phyloP scores from a whole-genome alignment of 495 filamentous ascomycete genomes.

The Aspergillus ellipticus region DNA sequence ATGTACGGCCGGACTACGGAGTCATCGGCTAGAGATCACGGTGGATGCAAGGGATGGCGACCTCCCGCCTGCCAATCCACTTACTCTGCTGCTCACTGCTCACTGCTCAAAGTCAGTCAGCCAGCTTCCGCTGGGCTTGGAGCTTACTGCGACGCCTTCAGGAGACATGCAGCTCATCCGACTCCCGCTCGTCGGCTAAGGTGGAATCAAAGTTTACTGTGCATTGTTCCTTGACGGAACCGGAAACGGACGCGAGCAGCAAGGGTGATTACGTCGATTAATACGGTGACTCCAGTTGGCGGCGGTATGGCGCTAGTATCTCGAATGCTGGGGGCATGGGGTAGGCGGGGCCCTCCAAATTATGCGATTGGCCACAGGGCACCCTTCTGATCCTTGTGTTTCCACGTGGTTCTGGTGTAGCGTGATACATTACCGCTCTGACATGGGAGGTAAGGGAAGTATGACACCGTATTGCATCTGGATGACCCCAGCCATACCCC shows the following conservation, averaged over 20 bases:
- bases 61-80: not conserved
- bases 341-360: slow-evolving; percentile 10
- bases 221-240: not conserved
- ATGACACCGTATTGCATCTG: not conserved
- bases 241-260: slow-evolving; percentile 2
- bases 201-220: not conserved
- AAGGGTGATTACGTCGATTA: not conserved
- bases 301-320: slow-evolving; percentile 12
- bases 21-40: not conserved
- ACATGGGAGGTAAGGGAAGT: not conserved
- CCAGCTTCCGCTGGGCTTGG: not conserved
- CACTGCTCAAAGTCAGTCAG: not conserved
- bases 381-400: slow-evolving; percentile 14
- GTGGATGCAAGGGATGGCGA: not conserved
- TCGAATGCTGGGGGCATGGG: slow-evolving; percentile 17
- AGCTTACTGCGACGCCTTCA: too few species aligned
- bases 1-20: not conserved
- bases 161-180: too few species aligned
- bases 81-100: too few species aligned
- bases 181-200: not conserved
- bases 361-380: slow-evolving; percentile 12
- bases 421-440: slow-evolving; percentile 3
- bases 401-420: slow-evolving; percentile 21
- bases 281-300: not conserved
- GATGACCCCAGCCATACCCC: not conserved